Evolutionary conservation across 768 basidiomycete genomes (phyloP).

Genomic region (Rubroboletus satanas): DNA sequence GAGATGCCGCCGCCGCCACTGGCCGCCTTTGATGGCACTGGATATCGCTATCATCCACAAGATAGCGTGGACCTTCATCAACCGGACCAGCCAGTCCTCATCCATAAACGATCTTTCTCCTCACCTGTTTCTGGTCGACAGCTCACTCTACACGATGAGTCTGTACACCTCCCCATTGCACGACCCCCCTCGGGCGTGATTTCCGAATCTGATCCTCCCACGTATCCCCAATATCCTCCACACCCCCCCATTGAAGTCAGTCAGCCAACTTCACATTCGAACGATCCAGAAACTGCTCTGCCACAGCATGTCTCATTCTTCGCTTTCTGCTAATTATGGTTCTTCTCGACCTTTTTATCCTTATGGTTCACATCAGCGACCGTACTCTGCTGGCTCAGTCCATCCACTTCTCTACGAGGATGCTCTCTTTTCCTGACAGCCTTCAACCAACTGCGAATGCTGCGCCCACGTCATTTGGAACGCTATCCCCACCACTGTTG

Average conservation of each 20-base stretch:
- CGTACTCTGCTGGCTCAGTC: conserved; percentile 21
- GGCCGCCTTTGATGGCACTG: conserved; percentile 27
- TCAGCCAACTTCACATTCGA: conserved; percentile 18
- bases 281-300: conserved; percentile 8
- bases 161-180: conserved; percentile 8
- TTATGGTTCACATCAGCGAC: conserved; percentile 9
- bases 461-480: conserved; percentile 10
- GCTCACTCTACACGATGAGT: conserved; percentile 7
- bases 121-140: conserved; percentile 8
- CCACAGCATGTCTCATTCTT: conserved; percentile 12
- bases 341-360: conserved; percentile 9
- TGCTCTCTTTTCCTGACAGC: conserved; percentile 10
- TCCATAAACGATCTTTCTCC: conserved; percentile 33
- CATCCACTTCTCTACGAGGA: conserved; percentile 14
- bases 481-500: conserved; percentile 26
- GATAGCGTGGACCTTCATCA: conserved; percentile 18
- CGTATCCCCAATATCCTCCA: conserved; percentile 16
- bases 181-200: conserved; percentile 8
- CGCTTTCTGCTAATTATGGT: conserved; percentile 7
- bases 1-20: conserved; percentile 41
- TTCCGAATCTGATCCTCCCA: conserved; percentile 6
- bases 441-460: conserved; percentile 7
- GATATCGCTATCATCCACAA: conserved; percentile 29
- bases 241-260: conserved; percentile 4
- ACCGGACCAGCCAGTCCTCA: conserved; percentile 15